Evolutionary conservation across 768 basidiomycete species (phyloP).

Genomic region (Gloeostereum incarnatum): DNA sequence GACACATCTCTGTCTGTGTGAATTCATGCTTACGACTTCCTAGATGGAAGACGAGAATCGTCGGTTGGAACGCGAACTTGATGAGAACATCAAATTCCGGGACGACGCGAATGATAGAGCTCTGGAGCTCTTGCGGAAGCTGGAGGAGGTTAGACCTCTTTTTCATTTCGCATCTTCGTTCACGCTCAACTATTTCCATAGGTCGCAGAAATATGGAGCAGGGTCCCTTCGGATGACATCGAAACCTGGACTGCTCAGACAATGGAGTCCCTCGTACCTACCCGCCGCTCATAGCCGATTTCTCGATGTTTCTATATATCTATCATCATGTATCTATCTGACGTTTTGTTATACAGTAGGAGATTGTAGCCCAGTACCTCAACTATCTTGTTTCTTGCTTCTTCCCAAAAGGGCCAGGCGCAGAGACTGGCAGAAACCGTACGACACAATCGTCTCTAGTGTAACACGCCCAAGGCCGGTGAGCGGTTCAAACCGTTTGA

Average conservation of each 20-base stretch:
- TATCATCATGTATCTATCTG: no score
- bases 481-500: no score
- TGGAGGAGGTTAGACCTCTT: conserved; percentile 38
- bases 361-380: no score
- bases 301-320: no score
- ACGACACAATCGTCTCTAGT: no score
- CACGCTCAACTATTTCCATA: conserved; percentile 12
- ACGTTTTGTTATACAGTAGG: no score
- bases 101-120: conserved; percentile 36
- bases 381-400: no score
- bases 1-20: conserved; percentile 2
- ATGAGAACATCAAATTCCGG: conserved; percentile 35
- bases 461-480: no score
- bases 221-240: conserved; percentile 58
- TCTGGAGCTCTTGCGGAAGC: conserved; percentile 35
- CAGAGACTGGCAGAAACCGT: no score
- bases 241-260: conserved; percentile 45
- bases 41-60: conserved; percentile 55
- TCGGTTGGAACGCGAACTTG: conserved; percentile 34
- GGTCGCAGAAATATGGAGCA: conserved; percentile 42
- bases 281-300: no score
- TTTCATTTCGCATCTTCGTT: not conserved
- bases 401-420: no score
- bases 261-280: conserved; percentile 17
- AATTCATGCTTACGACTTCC: not conserved